Percentiles rank a stretch among this genome's conserved stretches.
phyloP scores from a whole-genome alignment of 352 stramenopile species.

The Pythium biforme region DNA sequence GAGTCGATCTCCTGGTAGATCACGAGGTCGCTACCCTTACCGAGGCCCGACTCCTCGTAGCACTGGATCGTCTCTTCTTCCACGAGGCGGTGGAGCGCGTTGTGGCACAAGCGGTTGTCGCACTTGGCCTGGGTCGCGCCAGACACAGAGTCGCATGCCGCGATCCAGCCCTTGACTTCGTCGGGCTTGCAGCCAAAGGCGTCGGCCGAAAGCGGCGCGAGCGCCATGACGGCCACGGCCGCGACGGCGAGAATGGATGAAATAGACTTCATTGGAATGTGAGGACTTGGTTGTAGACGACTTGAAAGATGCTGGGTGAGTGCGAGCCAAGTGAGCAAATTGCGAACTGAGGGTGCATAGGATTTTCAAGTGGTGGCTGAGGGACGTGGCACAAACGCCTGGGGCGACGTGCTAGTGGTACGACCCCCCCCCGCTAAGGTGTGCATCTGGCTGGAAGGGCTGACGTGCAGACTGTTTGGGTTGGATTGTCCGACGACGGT shows the following conservation, averaged over 20 bases:
- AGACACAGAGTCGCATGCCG: conserved; percentile 35
- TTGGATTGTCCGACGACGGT: too few species aligned
- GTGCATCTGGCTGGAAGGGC: too few species aligned
- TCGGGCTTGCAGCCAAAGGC: conserved; percentile 24
- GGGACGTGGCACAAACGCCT: too few species aligned
- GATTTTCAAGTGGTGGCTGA: background rate
- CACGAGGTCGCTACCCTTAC: conserved; percentile 33
- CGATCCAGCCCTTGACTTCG: conserved; percentile 29
- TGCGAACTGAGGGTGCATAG: conserved; percentile 1
- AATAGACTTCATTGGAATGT: conserved; percentile 28
- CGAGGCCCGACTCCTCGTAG: conserved; percentile 37
- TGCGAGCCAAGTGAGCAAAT: conserved; percentile 3
- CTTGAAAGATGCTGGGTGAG: background rate
- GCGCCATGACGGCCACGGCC: background rate
- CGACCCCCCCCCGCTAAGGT: too few species aligned
- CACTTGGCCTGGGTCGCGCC: conserved; percentile 41
- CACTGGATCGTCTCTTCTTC: conserved; percentile 41
- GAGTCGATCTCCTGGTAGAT: conserved; percentile 41
- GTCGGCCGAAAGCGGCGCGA: background rate
- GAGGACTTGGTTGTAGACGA: too few species aligned
- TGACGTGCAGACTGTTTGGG: too few species aligned
- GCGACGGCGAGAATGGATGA: background rate
- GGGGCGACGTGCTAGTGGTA: too few species aligned
- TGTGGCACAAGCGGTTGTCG: conserved; percentile 33
- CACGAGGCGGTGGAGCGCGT: conserved; percentile 39